Evolutionary conservation across 768 basidiomycete genomes (phyloP).

Genomic region (Termitomyces sp.): DNA sequence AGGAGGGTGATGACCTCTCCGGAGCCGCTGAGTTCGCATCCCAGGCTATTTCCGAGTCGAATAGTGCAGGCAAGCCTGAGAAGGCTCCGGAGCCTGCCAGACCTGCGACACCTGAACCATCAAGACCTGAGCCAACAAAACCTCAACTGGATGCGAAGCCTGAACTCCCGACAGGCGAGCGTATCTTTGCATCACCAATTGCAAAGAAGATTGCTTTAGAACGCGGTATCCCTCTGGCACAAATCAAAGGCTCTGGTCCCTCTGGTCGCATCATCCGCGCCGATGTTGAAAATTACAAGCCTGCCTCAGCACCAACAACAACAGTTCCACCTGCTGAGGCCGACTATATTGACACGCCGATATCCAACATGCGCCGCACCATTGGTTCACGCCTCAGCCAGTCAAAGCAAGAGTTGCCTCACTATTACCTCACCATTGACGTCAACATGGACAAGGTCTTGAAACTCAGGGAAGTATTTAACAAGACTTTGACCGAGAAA

Average conservation of each 20-base stretch:
- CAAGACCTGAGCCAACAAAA: slow-evolving; percentile 26
- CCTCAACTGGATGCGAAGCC: slow-evolving; percentile 38
- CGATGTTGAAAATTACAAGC: slow-evolving; percentile 89
- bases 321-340: slow-evolving; percentile 43
- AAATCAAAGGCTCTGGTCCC: slow-evolving; percentile 92
- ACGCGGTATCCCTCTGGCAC: slow-evolving; percentile 81
- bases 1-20: slow-evolving; percentile 93
- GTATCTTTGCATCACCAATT: slow-evolving; percentile 91
- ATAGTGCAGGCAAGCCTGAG: slow-evolving; percentile 21
- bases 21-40: slow-evolving; percentile 70
- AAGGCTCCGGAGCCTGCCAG: slow-evolving; percentile 20
- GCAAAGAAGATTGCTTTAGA: slow-evolving; percentile 98
- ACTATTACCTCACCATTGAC: slow-evolving; percentile 94
- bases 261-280: slow-evolving; percentile 90
- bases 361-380: slow-evolving; percentile 90
- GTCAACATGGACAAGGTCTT: slow-evolving; percentile 94
- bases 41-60: slow-evolving; percentile 45
- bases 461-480: slow-evolving; percentile 95
- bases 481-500: slow-evolving; percentile 78
- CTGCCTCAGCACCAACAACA: slow-evolving; percentile 37
- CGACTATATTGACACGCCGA: slow-evolving; percentile 86
- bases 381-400: slow-evolving; percentile 89
- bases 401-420: slow-evolving; percentile 92
- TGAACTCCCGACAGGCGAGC: slow-evolving; percentile 61
- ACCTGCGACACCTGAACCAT: slow-evolving; percentile 11